Evolutionary conservation across 441 rosid genomes (phyloP), one percentile per base, ranked within the genome.

Genomic region (Erysimum cheiri): DNA sequence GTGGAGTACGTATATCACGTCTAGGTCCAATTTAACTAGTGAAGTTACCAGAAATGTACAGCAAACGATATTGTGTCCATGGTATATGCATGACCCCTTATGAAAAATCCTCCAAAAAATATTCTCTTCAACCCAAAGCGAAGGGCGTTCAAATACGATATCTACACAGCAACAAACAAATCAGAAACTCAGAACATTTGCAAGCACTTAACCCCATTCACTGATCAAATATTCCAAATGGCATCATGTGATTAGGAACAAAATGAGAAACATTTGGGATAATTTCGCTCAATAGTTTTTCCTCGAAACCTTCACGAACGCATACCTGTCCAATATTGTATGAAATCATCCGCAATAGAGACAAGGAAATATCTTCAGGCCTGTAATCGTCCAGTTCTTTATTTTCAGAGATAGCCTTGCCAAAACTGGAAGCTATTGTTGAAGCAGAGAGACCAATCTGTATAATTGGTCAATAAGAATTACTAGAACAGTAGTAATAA

Each of bases 381-480:
- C 91, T 87, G 85, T 89, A 89, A 82, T 87, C 98, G 62, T 85
- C 81, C 50, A 96, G 92, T 73, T 96, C 98, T 82, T 93, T 96
- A 54, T 85, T 91, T 54, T 89, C 96, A 70, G 99, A 89, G 29
- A 91, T 91, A 15, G 97, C 78, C 84, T 96, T 96, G 77, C 98
- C 98, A 77, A 93, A 96, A 82, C 98, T 96, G 69, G 99, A 91
- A 60, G 99, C 98, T 69, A 93, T 93, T 40, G 98, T 90, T 78
- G 99, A 89, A 64, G 99, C 98, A 65, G 99, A 93, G 47, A 96
- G 94, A 76, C 99, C 99, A 78, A 96, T 93, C 98, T 96, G 79
- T 22, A 31, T 14, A 4, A 53, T 71, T 46, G 46, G 31, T 58
- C 5, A 32, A 46, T 54, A 50, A 32, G 26, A 64, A 57, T 56